Base-by-base conservation (phyloP, 169 alveolate species). In the Plasmodium vinckei region DNA sequence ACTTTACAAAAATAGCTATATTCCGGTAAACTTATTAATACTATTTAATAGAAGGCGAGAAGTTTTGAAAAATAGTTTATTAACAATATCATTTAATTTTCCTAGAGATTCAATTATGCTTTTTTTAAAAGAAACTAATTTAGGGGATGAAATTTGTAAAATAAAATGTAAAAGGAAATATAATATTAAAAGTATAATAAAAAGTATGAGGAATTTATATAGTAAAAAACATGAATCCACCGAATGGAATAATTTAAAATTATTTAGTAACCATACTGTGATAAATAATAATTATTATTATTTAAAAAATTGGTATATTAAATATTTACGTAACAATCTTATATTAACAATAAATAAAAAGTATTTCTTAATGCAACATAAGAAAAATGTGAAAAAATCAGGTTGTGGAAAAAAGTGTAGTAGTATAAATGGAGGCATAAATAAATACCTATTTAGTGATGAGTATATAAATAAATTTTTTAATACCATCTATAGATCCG, bases 1-100 rank as follows among this genome's bases (percentile, higher is more conserved):
- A 17, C 64, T 82, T 15, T 15, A n/a, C 15, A 53, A 27, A 2
- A 65, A 46, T 25, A 82, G 82, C 49, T 39, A 51, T 33, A 82
- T 82, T 47, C 90, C 90, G 19, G 54, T 67, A 1, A 71, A 67
- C 61, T 9, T 82, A 57, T 39, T 42, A 15, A 61, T 42, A 9
- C 44, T 82, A 67, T 82, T 82, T 70, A 44, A 39, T 59, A 49
- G 25, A 27, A 82, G 90, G 47, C 53, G 60, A 60, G 90, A 82
- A 70, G 21, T 56, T 82, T 71, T 82, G 51, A 82, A 82, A 82
- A 33, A 67, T 44, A 56, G 54, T 13, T 59, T 82, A 15, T 47
- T 82, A 23, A 65, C 90, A 13, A 42, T 82, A 53, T 49, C 90
- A 0, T 68, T 51, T 47, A 65, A 82, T 46, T 65, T 67, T 59